Evolutionary conservation across 208 protist genomes (phyloP).

Genomic region (Paratrypanosoma confusum): DNA sequence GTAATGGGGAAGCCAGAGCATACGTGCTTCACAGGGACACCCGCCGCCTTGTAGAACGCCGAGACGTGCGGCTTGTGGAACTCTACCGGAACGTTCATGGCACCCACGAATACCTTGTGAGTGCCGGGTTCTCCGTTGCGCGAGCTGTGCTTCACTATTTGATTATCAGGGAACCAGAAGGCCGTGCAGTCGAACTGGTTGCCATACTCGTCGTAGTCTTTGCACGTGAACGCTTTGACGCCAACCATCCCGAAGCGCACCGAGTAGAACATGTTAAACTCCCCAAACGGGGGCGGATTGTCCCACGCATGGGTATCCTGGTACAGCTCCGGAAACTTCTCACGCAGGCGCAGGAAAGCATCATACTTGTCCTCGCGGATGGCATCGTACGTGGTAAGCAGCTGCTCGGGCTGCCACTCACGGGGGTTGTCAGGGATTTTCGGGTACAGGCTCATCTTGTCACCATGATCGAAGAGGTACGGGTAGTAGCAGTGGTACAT

Average conservation of each 20-base stretch:
- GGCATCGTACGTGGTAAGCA: conserved; percentile 89
- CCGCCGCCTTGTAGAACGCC: conserved; percentile 79
- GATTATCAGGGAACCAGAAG: conserved; percentile 91
- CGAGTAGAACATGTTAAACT: conserved; percentile 93
- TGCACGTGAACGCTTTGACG: conserved; percentile 84
- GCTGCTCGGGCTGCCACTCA: conserved; percentile 83
- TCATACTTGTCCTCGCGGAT: conserved; percentile 93
- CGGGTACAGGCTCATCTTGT: conserved; percentile 87
- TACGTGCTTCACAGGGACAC: conserved; percentile 87
- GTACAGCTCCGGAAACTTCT: conserved; percentile 90
- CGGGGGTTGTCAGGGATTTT: conserved; percentile 87
- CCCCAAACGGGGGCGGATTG: conserved; percentile 87
- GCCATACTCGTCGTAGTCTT: conserved; percentile 88
- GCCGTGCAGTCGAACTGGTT: conserved; percentile 89
- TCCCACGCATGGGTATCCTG: conserved; percentile 87
- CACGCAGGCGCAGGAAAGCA: conserved; percentile 78
- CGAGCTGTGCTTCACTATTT: conserved; percentile 80
- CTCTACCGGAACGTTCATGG: conserved; percentile 86
- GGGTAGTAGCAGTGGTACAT: conserved; percentile 93
- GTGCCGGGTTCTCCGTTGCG: conserved; percentile 64
- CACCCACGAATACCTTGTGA: conserved; percentile 80
- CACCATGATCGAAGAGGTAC: conserved; percentile 88
- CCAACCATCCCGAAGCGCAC: conserved; percentile 87
- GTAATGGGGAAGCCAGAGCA: conserved; percentile 76
- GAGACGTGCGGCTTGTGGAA: conserved; percentile 88